A percentile compares a stretch with the other conserved stretches of the same genome.
phyloP scores from a whole-genome alignment of 177 flowering plant species.

The Telopea speciosissima region DNA sequence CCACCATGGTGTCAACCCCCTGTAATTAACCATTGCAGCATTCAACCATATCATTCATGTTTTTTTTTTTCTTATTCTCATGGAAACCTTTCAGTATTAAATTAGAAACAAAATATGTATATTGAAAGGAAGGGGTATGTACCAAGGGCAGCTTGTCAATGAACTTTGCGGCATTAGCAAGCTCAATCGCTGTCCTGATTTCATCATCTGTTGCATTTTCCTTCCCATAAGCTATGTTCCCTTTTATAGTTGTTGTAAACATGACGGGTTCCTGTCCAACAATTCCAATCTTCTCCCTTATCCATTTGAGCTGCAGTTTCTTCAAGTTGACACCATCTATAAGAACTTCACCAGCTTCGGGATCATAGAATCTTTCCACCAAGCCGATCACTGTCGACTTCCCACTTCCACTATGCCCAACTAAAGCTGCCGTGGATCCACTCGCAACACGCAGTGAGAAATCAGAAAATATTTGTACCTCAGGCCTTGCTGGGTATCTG shows the following conservation, averaged over 20 bases:
- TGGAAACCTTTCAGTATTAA: too few species aligned
- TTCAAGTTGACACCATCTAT: constrained; percentile 58
- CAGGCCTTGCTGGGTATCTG: constrained; percentile 67
- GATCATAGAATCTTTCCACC: constrained; percentile 72
- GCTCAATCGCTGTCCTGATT: constrained; percentile 46
- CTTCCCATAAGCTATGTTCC: constrained; percentile 63
- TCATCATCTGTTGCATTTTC: constrained; percentile 51
- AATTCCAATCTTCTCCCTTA: constrained; percentile 58
- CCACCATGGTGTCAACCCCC: constrained; percentile 67
- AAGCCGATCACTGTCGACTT: constrained; percentile 66
- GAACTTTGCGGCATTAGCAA: constrained; percentile 68
- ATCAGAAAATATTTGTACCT: constrained; percentile 58
- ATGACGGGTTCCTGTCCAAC: constrained; percentile 71
- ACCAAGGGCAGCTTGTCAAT: constrained; percentile 65
- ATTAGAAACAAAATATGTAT: too few species aligned
- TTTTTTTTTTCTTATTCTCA: too few species aligned
- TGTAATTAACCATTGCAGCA: too few species aligned
- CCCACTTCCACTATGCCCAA: constrained; percentile 86
- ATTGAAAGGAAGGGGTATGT: too few species aligned
- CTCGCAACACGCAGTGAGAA: constrained; percentile 45
- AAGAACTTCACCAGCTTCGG: constrained; percentile 56
- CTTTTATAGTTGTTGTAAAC: constrained; percentile 53
- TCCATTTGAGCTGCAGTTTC: constrained; percentile 47
- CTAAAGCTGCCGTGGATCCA: constrained; percentile 56
- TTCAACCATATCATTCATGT: too few species aligned